Conservation (phyloP, 2,329 filamentous ascomycete species). For the Podosphaera fusca region DNA sequence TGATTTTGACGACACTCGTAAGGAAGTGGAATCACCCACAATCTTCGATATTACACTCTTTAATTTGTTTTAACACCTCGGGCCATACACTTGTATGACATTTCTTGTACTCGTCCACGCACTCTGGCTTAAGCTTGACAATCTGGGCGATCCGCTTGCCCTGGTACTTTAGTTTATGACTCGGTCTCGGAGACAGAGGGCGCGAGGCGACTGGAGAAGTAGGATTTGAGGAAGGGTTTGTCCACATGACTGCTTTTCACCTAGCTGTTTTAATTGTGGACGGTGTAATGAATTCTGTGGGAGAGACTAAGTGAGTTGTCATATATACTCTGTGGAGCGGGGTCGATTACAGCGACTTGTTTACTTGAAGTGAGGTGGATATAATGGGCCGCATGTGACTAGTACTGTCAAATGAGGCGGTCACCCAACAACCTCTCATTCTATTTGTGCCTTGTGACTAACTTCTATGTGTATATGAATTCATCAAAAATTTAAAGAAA, state of each 20-base stretch:
- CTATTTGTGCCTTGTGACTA: no score
- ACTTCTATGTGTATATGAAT: no score
- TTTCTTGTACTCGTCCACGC: slow-evolving; percentile 45
- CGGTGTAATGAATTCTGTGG: no score
- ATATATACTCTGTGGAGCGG: no score
- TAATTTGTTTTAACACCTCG: slow-evolving; percentile 53
- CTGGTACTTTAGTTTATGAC: slow-evolving; percentile 16
- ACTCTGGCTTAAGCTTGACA: slow-evolving; percentile 45
- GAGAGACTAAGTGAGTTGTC: no score
- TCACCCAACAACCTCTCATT: no score
- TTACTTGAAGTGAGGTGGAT: no score
- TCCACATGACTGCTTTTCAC: slow-evolving; percentile 7
- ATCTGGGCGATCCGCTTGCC: slow-evolving; percentile 45
- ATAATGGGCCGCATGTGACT: no score
- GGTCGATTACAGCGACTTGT: no score
- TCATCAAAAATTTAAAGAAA: no score
- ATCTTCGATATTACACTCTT: slow-evolving; percentile 50
- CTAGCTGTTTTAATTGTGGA: no score
- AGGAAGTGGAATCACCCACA: slow-evolving; percentile 24
- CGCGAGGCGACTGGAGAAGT: slow-evolving; percentile 3
- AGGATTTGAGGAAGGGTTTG: slow-evolving; percentile 5
- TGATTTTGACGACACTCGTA: neutral
- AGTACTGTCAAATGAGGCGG: no score
- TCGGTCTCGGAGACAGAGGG: slow-evolving; percentile 3
- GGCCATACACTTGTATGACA: slow-evolving; percentile 57